These are phyloP conservation scores for Vitis cinerea DNA, from an alignment of 164 flowering plant genomes.

Conservation along the genomic window DNA sequence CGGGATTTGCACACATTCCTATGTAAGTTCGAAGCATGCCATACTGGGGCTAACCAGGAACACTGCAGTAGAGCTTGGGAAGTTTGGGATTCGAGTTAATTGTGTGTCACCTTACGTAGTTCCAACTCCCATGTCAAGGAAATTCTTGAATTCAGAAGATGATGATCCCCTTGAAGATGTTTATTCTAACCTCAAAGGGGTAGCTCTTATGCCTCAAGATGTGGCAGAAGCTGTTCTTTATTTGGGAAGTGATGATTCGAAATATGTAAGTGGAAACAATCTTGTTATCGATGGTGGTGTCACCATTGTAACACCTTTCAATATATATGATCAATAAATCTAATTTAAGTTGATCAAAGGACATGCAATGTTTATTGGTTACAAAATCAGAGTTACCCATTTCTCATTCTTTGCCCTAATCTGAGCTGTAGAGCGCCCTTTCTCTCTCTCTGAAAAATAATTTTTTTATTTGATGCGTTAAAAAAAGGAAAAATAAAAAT, in stretches of 20 bases:
- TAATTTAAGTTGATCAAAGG: no score
- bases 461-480: no score
- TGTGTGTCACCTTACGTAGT: conserved; percentile 30
- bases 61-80: conserved; percentile 32
- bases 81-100: conserved; percentile 30
- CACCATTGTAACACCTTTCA: conserved; percentile 20
- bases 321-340: no score
- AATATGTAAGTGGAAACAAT: conserved; percentile 86
- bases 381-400: no score
- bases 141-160: conserved; percentile 23
- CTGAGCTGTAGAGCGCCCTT: no score
- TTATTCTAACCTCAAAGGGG: conserved; percentile 47
- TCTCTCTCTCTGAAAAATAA: no score
- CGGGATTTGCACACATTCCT: conserved; percentile 32
- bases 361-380: no score
- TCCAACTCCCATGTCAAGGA: conserved; percentile 27
- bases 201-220: conserved; percentile 49
- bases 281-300: conserved; percentile 91
- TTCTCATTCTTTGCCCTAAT: no score
- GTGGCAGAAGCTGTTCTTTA: conserved; percentile 80
- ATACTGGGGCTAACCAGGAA: conserved; percentile 28
- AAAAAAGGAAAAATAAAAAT: no score
- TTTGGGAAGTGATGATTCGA: conserved; percentile 79
- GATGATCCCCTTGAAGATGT: conserved; percentile 14
- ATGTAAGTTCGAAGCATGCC: conserved; percentile 29